Percentiles rank a stretch among this genome's conserved stretches.
Evolutionary conservation across 2,329 filamentous ascomycete genomes (phyloP).

Genomic region (Grosmannia clavigera): DNA sequence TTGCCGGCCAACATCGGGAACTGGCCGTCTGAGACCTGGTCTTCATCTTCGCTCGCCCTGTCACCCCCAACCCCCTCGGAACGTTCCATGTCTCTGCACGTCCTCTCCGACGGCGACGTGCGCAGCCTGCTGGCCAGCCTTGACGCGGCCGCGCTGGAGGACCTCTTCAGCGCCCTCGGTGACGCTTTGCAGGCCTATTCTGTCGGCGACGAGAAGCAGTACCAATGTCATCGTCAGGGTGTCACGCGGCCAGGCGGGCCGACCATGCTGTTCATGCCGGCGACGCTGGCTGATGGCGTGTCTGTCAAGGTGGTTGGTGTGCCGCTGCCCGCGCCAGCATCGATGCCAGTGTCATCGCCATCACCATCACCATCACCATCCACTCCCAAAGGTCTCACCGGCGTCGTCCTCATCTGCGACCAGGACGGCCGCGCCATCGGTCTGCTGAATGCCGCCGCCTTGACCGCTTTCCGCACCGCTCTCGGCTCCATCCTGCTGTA

Average conservation of each 20-base stretch:
- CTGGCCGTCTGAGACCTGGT: too few species aligned
- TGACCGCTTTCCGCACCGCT: conserved; percentile 58
- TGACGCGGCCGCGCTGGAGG: conserved; percentile 40
- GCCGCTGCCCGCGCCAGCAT: conserved; percentile 11
- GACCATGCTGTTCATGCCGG: conserved; percentile 56
- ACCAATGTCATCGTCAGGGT: conserved; percentile 48
- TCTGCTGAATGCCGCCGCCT: conserved; percentile 52
- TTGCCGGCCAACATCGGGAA: too few species aligned
- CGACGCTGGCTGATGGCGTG: conserved; percentile 43
- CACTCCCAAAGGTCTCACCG: conserved; percentile 24
- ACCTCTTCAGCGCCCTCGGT: conserved; percentile 44
- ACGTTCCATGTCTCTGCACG: conserved; percentile 21
- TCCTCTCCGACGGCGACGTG: conserved; percentile 45
- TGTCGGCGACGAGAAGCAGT: conserved; percentile 45
- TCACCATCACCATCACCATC: not conserved
- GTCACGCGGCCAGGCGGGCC: conserved; percentile 48
- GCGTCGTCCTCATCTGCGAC: conserved; percentile 48
- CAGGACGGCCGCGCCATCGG: conserved; percentile 43
- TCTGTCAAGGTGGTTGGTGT: conserved; percentile 51
- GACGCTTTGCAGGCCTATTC: conserved; percentile 54
- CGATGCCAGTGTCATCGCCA: not conserved
- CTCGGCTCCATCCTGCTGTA: conserved; percentile 51
- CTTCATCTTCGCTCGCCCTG: too few species aligned
- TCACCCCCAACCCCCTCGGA: not conserved
- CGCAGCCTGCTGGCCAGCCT: conserved; percentile 41